A percentile compares a stretch with the other conserved stretches of the same genome.
Conservation (phyloP, 257 asterid genomes). For the Echium plantagineum region DNA sequence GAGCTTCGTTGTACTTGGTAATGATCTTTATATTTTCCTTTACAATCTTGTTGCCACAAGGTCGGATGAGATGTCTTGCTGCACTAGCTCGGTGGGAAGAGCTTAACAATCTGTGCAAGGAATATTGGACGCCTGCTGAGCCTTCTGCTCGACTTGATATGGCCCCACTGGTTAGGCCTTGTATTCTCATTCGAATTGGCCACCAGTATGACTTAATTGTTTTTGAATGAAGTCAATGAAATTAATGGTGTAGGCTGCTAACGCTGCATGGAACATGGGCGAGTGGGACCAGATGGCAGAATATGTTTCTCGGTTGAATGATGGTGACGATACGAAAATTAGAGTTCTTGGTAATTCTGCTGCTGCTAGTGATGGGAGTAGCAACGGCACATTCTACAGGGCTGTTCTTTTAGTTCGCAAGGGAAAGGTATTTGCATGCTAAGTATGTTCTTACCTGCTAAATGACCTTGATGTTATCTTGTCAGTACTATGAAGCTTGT, state of each 20-base stretch:
- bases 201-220: background rate
- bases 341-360: slow-evolving; percentile 92
- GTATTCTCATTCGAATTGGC: slow-evolving; percentile 5
- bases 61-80: slow-evolving; percentile 97
- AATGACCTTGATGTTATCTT: background rate
- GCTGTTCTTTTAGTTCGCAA: slow-evolving; percentile 89
- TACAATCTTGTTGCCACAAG: slow-evolving; percentile 26
- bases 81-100: slow-evolving; percentile 99
- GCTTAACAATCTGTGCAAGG: slow-evolving; percentile 95
- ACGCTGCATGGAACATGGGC: slow-evolving; percentile 99
- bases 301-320: slow-evolving; percentile 90
- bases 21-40: background rate
- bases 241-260: slow-evolving; percentile 68
- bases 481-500: slow-evolving; percentile 85
- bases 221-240: slow-evolving; percentile 11
- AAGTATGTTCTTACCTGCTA: background rate
- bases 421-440: slow-evolving; percentile 50
- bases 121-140: slow-evolving; percentile 97
- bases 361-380: slow-evolving; percentile 89
- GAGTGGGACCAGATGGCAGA: slow-evolving; percentile 99
- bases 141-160: slow-evolving; percentile 96
- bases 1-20: background rate
- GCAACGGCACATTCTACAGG: slow-evolving; percentile 85
- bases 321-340: slow-evolving; percentile 92
- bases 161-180: slow-evolving; percentile 87